phyloP scores from a whole-genome alignment of 1,284 basidiomycete species.

The Sutorius eximius region DNA sequence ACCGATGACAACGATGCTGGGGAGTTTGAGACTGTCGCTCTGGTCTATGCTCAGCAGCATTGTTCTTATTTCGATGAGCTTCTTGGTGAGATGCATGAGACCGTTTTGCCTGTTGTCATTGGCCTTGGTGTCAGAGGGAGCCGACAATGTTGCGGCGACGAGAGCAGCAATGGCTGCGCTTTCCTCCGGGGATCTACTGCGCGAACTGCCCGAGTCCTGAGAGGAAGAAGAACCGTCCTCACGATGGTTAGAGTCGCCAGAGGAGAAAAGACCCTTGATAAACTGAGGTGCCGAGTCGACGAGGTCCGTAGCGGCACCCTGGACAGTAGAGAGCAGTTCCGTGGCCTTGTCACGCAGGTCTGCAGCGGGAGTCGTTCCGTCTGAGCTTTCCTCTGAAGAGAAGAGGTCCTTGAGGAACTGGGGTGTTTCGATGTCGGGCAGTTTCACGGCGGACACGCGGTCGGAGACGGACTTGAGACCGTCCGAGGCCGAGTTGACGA shows the following conservation, averaged over 20 bases:
- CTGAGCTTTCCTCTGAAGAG: constrained; percentile 33
- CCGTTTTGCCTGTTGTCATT: constrained; percentile 56
- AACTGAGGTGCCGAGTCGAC: constrained; percentile 54
- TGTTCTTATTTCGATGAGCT: constrained; percentile 93
- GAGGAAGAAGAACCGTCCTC: constrained; percentile 30
- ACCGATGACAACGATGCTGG: constrained; percentile 97
- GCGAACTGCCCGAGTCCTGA: constrained; percentile 27
- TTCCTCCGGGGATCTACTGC: constrained; percentile 51
- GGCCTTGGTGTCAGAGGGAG: constrained; percentile 59
- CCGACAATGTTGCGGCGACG: constrained; percentile 70
- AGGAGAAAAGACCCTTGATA: constrained; percentile 65
- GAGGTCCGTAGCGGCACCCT: background rate
- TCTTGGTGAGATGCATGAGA: constrained; percentile 90
- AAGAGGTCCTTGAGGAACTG: constrained; percentile 73
- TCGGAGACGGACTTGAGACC: constrained; percentile 58
- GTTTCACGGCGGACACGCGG: constrained; percentile 57
- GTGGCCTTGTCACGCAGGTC: background rate
- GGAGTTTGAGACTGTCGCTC: constrained; percentile 89
- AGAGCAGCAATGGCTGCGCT: constrained; percentile 67
- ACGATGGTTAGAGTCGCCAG: constrained; percentile 37
- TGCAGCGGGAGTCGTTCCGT: background rate
- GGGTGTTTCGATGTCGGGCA: constrained; percentile 69
- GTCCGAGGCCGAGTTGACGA: constrained; percentile 67
- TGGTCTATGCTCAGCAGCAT: constrained; percentile 96
- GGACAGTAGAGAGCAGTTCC: background rate